Conservation (phyloP, 176 grass and related monocot species). For the Pontederia crassipes region DNA sequence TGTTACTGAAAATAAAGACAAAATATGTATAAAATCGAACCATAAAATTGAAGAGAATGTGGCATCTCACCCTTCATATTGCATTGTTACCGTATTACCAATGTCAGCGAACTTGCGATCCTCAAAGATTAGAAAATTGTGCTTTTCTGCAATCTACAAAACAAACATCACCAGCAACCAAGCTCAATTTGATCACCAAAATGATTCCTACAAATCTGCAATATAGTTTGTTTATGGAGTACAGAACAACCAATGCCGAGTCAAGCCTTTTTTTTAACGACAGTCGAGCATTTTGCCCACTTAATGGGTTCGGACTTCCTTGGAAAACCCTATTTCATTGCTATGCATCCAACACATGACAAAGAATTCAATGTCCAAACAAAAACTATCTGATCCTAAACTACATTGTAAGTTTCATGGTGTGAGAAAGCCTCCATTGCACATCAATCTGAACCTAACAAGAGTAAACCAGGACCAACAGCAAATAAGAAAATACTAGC, state of each 20-base stretch:
- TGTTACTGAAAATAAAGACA: background rate
- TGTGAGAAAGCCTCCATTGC: too few relatives aligned
- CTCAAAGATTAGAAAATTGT: slow-evolving; percentile 88
- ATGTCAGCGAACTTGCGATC: slow-evolving; percentile 90
- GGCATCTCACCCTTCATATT: slow-evolving; percentile 77
- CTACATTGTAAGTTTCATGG: too few relatives aligned
- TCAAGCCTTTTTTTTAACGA: background rate
- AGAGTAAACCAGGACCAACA: too few relatives aligned
- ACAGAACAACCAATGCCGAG: background rate
- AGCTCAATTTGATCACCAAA: background rate
- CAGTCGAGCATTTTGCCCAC: background rate
- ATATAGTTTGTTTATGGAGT: background rate
- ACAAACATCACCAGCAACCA: slow-evolving; percentile 1
- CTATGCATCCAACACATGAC: too few relatives aligned
- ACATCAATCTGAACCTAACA: too few relatives aligned
- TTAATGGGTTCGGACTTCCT: background rate
- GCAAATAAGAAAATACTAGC: too few relatives aligned
- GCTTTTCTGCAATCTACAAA: slow-evolving; percentile 74
- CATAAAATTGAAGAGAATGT: background rate
- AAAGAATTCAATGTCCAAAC: too few relatives aligned
- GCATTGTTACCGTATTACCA: slow-evolving; percentile 89
- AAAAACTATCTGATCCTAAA: too few relatives aligned
- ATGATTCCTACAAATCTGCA: background rate
- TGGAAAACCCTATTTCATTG: too few relatives aligned
- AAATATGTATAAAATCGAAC: background rate